Evolutionary conservation across 225 moss, liverwort and hornwort genomes (phyloP), one percentile per base, ranked within the genome.

Genomic region (Marchantia polymorpha): DNA sequence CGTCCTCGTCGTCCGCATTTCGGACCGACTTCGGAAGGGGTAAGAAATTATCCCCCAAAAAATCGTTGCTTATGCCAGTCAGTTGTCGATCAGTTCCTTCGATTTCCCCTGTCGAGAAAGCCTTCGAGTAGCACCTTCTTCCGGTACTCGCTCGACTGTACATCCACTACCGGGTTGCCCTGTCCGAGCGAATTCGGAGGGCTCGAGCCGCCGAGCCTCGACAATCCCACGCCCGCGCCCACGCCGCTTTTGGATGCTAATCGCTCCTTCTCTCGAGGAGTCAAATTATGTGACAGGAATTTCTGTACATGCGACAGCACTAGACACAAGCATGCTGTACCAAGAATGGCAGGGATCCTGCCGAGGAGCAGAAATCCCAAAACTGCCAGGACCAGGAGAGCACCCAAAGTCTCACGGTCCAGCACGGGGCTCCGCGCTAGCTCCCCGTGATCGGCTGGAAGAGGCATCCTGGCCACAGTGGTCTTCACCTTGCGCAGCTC

Each of bases 101-200:
- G 64, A 55, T 80, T 78, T 25, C 87, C 78, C 53, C 87, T 79
- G 27, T 87, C 77, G 26, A 84, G 80, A 79, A 84, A 76, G 20
- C 87, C 87, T 25, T 82, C 86, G 66, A 87, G 82, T 23, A 84
- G 54, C 47, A 87, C 84, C 51, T 77, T 82, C 70, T 84, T 87
- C 7, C 84, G 72, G 61, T 87, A 84, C 71, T 87, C 84, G 71
- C 69, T 84, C 3, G 84, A 82, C 77, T 84, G 84, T 27, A 76
- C 31, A 8, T 83, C 84, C 25, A 80, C 52, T 15, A n/a, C 17
- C 4, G 82, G 77, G 58, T 72, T 78, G 25, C 79, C 67, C 53
- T 52, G 52, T 20, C 39, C 13, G 53, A 23, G 12, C 16, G 50
- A 71, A 64, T 64, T 16, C 0, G 54, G 17, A 25, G 79, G 56